These are phyloP conservation scores for Cordyceps javanica DNA, from an alignment of 2,329 filamentous ascomycete genomes.

Conservation along the genomic window DNA sequence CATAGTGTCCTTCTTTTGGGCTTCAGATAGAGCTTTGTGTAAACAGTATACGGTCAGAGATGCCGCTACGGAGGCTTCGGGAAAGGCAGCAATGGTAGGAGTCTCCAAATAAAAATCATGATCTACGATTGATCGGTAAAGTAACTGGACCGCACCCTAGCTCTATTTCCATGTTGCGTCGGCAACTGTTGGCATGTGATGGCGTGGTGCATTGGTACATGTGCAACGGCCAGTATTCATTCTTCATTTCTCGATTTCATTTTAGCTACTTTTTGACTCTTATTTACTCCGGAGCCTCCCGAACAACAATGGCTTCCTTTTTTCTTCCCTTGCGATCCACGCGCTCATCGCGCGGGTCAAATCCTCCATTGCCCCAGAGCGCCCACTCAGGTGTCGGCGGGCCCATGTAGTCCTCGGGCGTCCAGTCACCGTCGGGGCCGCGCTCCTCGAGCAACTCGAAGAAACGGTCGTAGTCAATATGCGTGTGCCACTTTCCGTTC, in stretches of 20 bases:
- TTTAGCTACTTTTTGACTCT: not conserved
- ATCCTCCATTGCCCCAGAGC: constrained; percentile 88
- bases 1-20: constrained; percentile 33
- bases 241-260: not conserved
- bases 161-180: not conserved
- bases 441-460: constrained; percentile 74
- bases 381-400: constrained; percentile 87
- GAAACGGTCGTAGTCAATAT: constrained; percentile 86
- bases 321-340: constrained; percentile 80
- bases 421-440: constrained; percentile 61
- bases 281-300: constrained; percentile 22
- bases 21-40: constrained; percentile 35
- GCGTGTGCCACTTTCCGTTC: constrained; percentile 78
- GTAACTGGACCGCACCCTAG: not conserved
- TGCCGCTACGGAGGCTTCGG: constrained; percentile 23
- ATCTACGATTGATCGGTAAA: constrained; percentile 17
- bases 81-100: constrained; percentile 26
- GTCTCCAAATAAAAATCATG: constrained; percentile 23
- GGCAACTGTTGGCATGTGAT: not conserved
- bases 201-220: too few relatives aligned
- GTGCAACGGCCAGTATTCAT: not conserved
- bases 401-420: constrained; percentile 86
- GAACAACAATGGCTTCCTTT: constrained; percentile 37
- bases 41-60: constrained; percentile 33
- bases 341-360: constrained; percentile 82